A percentile compares a stretch with the other conserved stretches of the same genome.
These are phyloP conservation scores for Botryotinia narcissicola DNA, from an alignment of 2,329 filamentous ascomycete species.

Conservation along the genomic window DNA sequence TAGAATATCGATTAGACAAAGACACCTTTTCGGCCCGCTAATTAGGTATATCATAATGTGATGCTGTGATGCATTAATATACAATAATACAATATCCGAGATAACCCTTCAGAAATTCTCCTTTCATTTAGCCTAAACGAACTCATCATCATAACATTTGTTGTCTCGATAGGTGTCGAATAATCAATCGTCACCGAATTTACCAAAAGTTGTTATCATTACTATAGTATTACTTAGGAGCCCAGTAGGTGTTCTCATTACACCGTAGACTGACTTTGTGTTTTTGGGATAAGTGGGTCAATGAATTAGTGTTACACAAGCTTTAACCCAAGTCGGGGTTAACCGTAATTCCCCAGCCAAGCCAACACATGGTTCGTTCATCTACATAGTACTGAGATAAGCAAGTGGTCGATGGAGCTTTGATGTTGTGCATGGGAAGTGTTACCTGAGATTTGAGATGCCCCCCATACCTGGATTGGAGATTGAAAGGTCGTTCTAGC, in stretches of 20 bases:
- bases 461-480: neutral
- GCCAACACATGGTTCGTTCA: neutral
- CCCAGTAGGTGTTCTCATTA: neutral
- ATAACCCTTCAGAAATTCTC: neutral
- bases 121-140: conserved; percentile 14
- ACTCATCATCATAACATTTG: neutral
- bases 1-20: neutral
- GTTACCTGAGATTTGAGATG: neutral
- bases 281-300: conserved; percentile 3
- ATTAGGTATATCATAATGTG: neutral
- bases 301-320: neutral
- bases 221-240: neutral
- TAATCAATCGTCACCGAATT: neutral
- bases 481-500: neutral
- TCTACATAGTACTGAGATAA: neutral
- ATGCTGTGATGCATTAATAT: neutral
- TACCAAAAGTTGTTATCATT: neutral
- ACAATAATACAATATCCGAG: neutral
- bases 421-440: conserved; percentile 6
- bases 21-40: neutral
- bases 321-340: neutral
- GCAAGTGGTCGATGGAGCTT: neutral
- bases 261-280: neutral
- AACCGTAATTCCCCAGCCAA: conserved; percentile 5
- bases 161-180: neutral